A percentile compares a stretch with the other conserved stretches of the same genome.
Conservation (phyloP, 768 basidiomycete species). For the Pleurotus giganteus region DNA sequence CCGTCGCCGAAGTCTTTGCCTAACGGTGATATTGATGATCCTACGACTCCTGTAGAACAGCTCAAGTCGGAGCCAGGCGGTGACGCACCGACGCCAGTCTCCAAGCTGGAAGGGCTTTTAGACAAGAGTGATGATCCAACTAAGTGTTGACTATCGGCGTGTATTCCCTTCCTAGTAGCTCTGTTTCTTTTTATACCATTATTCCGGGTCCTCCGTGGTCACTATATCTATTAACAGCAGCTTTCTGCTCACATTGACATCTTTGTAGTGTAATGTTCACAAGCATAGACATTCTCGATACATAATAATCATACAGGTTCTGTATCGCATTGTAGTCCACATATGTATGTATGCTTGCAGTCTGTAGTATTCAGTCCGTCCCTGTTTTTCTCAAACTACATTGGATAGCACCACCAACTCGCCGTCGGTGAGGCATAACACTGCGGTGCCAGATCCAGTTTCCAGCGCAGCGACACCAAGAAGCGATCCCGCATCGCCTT, state of each 20-base stretch:
- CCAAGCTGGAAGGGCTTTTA: constrained; percentile 63
- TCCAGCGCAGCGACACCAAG: constrained; percentile 67
- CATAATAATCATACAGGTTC: constrained; percentile 7
- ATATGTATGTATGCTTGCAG: constrained; percentile 8
- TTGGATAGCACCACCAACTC: constrained; percentile 58
- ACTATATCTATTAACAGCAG: constrained; percentile 12
- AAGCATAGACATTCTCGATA: constrained; percentile 8
- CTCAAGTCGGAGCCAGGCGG: constrained; percentile 48
- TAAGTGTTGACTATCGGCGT: constrained; percentile 18
- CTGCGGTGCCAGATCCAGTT: constrained; percentile 31
- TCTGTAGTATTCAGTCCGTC: constrained; percentile 3
- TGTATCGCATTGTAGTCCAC: constrained; percentile 5
- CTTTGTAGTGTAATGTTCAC: constrained; percentile 8
- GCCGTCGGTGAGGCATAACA: constrained; percentile 77
- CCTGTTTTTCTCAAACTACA: constrained; percentile 7
- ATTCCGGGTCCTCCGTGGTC: constrained; percentile 8
- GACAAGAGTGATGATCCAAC: constrained; percentile 63
- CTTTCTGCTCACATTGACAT: neutral
- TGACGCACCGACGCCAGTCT: constrained; percentile 50
- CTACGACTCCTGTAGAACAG: constrained; percentile 42
- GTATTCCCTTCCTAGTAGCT: constrained; percentile 3
- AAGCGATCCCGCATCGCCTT: constrained; percentile 68
- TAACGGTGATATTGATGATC: constrained; percentile 42
- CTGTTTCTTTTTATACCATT: constrained; percentile 10
- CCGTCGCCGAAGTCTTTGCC: constrained; percentile 44